Conservation (phyloP, 2,329 filamentous ascomycete genomes). For the Penicillium sp. region DNA sequence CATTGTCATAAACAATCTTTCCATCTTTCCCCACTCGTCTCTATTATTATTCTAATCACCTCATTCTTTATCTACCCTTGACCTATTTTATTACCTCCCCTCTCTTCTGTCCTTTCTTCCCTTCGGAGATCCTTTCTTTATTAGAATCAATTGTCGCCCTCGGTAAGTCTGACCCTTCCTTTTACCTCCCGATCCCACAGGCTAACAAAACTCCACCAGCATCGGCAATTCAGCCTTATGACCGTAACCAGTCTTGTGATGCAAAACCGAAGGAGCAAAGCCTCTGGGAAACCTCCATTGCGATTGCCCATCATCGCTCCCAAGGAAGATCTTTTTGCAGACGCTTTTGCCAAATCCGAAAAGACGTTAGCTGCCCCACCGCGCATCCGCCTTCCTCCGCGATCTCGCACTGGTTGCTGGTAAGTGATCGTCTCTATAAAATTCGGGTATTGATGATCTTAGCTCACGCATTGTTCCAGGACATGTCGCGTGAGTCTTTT, state of each 20-base stretch:
- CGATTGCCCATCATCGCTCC: slow-evolving; percentile 46
- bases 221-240: slow-evolving; percentile 27
- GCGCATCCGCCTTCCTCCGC: slow-evolving; percentile 49
- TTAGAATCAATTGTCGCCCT: not conserved
- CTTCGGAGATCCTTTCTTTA: not conserved
- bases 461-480: slow-evolving; percentile 29
- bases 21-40: slow-evolving; percentile 6
- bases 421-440: slow-evolving; percentile 28
- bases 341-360: slow-evolving; percentile 29
- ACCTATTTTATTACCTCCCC: not conserved
- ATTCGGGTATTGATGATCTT: not conserved
- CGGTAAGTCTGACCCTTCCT: slow-evolving; percentile 1
- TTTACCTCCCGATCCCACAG: slow-evolving; percentile 10
- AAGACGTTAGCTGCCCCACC: slow-evolving; percentile 35
- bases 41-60: not conserved
- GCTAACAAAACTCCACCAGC: not conserved
- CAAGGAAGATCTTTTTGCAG: slow-evolving; percentile 36
- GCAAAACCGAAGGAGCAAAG: slow-evolving; percentile 36
- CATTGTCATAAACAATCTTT: slow-evolving; percentile 1
- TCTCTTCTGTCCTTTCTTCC: not conserved
- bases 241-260: slow-evolving; percentile 36
- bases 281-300: slow-evolving; percentile 37
- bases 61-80: slow-evolving; percentile 1
- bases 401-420: slow-evolving; percentile 55
- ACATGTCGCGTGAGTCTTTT: slow-evolving; percentile 41